Percentiles rank a stretch among this genome's conserved stretches.
These are phyloP conservation scores for Sporobolus alterniflorus DNA, from an alignment of 202 grass and related monocot species.

Conservation along the genomic window DNA sequence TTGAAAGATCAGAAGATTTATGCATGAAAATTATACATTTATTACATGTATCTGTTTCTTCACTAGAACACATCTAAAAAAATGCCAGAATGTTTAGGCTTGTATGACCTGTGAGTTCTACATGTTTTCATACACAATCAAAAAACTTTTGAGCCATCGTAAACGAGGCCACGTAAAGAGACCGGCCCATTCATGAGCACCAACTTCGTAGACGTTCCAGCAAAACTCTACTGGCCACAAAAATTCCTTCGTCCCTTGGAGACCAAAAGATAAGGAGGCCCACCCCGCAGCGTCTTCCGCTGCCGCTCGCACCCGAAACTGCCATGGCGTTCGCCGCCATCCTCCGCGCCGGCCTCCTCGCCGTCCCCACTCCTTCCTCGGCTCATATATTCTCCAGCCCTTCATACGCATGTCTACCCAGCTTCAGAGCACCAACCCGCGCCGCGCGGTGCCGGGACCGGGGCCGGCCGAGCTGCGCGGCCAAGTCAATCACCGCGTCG, in stretches of 20 bases:
- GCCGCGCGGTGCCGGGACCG: constrained; percentile 1
- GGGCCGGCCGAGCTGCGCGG: constrained; percentile 16
- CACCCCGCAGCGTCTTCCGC: constrained; percentile 28
- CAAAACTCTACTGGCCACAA: not conserved
- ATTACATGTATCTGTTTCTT: not conserved
- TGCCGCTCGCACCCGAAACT: constrained; percentile 6
- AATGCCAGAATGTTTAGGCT: too few relatives aligned
- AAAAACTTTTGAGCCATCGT: too few relatives aligned
- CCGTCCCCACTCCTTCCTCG: not conserved
- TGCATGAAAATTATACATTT: not conserved
- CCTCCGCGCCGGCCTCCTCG: constrained; percentile 36
- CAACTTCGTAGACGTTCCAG: not conserved
- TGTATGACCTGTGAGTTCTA: too few relatives aligned
- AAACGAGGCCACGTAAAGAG: too few relatives aligned
- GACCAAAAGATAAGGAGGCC: constrained; percentile 42
- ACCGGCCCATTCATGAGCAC: too few relatives aligned
- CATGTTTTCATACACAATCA: too few relatives aligned
- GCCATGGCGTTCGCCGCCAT: constrained; percentile 46
- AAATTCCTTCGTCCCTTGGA: too few relatives aligned
- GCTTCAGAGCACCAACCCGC: not conserved
- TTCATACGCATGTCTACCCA: too few relatives aligned
- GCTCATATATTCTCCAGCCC: not conserved
- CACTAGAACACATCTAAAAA: too few relatives aligned
- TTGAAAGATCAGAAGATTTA: not conserved
- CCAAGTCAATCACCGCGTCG: constrained; percentile 30